phyloP scores from a whole-genome alignment of 2,329 filamentous ascomycete species.

The Penicillium sp. region DNA sequence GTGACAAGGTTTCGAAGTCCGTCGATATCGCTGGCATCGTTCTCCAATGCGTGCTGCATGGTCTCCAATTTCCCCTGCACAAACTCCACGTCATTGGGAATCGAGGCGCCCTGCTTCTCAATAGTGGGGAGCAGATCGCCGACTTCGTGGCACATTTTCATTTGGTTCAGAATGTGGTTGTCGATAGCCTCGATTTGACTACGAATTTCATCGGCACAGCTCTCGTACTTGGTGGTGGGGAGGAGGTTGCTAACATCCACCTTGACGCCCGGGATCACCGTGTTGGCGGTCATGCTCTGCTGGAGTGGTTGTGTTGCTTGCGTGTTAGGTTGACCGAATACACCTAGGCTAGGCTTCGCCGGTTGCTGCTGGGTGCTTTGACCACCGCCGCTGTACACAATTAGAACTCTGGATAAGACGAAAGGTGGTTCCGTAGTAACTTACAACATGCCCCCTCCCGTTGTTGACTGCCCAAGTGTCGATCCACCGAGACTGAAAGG shows the following conservation, averaged over 20 bases:
- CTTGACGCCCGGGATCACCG: slow-evolving; percentile 67
- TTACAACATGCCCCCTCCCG: slow-evolving; percentile 2
- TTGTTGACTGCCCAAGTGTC: neutral
- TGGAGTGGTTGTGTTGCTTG: slow-evolving; percentile 31
- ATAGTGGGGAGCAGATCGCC: slow-evolving; percentile 69
- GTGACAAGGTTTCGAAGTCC: slow-evolving; percentile 59
- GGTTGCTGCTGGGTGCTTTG: slow-evolving; percentile 38
- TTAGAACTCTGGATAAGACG: slow-evolving; percentile 1
- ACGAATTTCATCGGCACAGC: slow-evolving; percentile 80
- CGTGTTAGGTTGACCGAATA: slow-evolving; percentile 40
- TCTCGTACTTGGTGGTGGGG: slow-evolving; percentile 87
- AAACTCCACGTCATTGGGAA: slow-evolving; percentile 67
- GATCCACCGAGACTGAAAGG: slow-evolving; percentile 23
- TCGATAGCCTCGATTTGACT: slow-evolving; percentile 77
- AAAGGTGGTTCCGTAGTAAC: neutral
- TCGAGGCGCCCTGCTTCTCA: slow-evolving; percentile 63
- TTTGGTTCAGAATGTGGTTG: slow-evolving; percentile 76
- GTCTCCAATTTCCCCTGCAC: slow-evolving; percentile 64
- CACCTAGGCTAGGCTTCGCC: slow-evolving; percentile 49
- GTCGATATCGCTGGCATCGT: slow-evolving; percentile 63
- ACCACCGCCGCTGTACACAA: slow-evolving; percentile 20
- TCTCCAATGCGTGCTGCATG: slow-evolving; percentile 63
- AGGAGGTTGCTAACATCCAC: slow-evolving; percentile 78
- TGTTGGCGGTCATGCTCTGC: slow-evolving; percentile 34
- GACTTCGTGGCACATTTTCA: slow-evolving; percentile 71